Conservation (phyloP, 176 grass and related monocot genomes). For the Pharus latifolius region DNA sequence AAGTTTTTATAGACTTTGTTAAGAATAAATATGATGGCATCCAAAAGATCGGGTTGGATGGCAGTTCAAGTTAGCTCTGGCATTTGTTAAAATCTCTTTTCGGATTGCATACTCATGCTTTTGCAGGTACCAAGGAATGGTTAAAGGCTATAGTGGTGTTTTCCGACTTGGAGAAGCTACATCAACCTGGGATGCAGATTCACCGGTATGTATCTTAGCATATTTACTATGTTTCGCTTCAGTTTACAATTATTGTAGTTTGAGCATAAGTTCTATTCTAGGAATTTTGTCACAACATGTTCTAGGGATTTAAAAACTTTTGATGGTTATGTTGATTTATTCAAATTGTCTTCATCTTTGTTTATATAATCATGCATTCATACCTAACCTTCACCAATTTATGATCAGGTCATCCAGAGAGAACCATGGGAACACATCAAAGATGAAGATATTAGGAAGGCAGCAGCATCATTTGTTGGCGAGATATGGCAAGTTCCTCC, state of each 20-base stretch:
- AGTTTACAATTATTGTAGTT: background rate
- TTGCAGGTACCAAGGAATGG: constrained; percentile 91
- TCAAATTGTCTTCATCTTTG: background rate
- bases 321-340: background rate
- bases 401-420: constrained; percentile 68
- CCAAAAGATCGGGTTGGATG: background rate
- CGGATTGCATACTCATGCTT: constrained; percentile 1
- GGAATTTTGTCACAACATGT: too few species aligned
- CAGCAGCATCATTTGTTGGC: constrained; percentile 64
- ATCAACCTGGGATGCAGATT: constrained; percentile 99
- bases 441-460: constrained; percentile 82
- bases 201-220: constrained; percentile 46
- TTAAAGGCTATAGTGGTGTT: constrained; percentile 85
- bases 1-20: background rate
- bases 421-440: constrained; percentile 97
- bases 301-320: background rate
- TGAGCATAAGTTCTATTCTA: background rate
- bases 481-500: constrained; percentile 99
- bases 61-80: background rate
- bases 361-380: constrained; percentile 4
- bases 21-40: background rate
- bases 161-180: constrained; percentile 93
- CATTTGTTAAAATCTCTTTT: background rate
- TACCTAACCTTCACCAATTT: background rate
- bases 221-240: background rate